phyloP scores from a whole-genome alignment of 352 stramenopile genomes.

The Peronospora farinosa region DNA sequence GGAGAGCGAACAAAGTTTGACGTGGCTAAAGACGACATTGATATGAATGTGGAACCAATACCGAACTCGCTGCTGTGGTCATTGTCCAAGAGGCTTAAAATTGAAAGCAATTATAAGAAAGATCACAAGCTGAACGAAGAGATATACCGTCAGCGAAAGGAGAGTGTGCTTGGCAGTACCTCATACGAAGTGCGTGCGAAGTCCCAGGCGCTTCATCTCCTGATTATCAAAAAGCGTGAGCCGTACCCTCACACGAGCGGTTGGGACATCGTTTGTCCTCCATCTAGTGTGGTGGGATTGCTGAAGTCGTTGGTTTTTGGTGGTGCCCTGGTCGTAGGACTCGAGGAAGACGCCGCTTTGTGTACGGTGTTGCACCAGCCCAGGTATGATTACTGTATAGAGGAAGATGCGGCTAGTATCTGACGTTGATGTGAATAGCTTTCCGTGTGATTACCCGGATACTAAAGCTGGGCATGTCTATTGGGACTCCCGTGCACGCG shows the following conservation, averaged over 20 bases:
- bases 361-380: conserved; percentile 42
- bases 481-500: conserved; percentile 36
- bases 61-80: conserved; percentile 62
- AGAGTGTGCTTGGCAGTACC: conserved; percentile 2
- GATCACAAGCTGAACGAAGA: conserved; percentile 58
- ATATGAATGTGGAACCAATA: conserved; percentile 7
- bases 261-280: conserved; percentile 59
- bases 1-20: conserved; percentile 1
- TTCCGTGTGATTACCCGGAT: conserved; percentile 75
- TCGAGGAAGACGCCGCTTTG: conserved; percentile 63
- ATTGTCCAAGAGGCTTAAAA: conserved; percentile 28
- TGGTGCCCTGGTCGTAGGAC: conserved; percentile 59
- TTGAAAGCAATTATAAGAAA: conserved; percentile 35
- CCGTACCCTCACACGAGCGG: conserved; percentile 47
- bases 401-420: neutral
- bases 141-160: conserved; percentile 30
- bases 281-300: conserved; percentile 37
- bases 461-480: conserved; percentile 46
- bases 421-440: conserved; percentile 33
- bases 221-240: conserved; percentile 36
- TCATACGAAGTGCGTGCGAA: conserved; percentile 1
- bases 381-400: conserved; percentile 14
- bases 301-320: conserved; percentile 62
- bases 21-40: neutral
- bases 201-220: conserved; percentile 30